phyloP scores from a whole-genome alignment of 1,284 basidiomycete species.

The Malassezia yamatoensis region DNA sequence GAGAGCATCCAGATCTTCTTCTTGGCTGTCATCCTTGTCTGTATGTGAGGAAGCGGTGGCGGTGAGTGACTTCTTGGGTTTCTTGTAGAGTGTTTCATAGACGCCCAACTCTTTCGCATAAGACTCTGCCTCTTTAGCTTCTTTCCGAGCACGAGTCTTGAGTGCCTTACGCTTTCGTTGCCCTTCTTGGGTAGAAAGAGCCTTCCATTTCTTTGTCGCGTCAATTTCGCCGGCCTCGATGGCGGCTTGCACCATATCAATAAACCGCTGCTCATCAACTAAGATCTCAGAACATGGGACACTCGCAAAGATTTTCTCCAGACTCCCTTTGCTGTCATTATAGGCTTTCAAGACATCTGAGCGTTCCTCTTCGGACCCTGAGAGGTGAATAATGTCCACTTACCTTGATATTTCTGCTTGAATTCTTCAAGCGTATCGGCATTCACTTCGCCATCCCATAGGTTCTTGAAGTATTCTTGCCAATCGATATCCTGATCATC shows the following conservation, averaged over 20 bases:
- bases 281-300: conserved; percentile 42
- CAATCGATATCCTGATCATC: conserved; percentile 43
- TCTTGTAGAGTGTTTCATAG: conserved; percentile 40
- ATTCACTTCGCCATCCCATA: conserved; percentile 44
- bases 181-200: conserved; percentile 19
- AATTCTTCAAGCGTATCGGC: conserved; percentile 37
- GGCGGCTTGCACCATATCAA: conserved; percentile 27
- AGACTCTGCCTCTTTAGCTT: conserved; percentile 34
- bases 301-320: conserved; percentile 32
- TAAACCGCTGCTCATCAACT: conserved; percentile 30
- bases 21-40: conserved; percentile 19
- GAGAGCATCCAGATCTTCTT: conserved; percentile 22
- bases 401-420: conserved; percentile 34
- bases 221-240: conserved; percentile 27
- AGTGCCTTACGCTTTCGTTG: conserved; percentile 24
- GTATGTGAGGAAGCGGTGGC: not conserved
- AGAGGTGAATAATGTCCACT: not conserved
- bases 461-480: conserved; percentile 46
- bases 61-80: conserved; percentile 13
- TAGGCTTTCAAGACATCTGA: conserved; percentile 40
- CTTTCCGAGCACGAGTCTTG: conserved; percentile 24
- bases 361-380: conserved; percentile 34
- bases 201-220: conserved; percentile 19
- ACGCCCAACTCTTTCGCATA: conserved; percentile 42
- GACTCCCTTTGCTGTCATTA: conserved; percentile 24